Conservation (phyloP, 2,329 filamentous ascomycete species). For the Calonectria fujianensis region DNA sequence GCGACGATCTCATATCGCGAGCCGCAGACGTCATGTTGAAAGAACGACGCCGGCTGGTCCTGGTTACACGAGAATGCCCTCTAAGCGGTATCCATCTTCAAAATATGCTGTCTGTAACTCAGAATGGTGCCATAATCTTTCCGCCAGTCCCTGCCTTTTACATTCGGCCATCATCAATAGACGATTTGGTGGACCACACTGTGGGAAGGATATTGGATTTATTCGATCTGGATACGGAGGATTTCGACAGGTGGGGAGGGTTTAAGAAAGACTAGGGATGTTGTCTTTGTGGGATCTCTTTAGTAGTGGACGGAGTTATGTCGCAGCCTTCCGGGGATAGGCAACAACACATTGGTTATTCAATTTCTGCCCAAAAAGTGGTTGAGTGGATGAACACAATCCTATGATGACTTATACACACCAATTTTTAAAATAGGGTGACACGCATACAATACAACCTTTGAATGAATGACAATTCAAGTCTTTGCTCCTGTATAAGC, state of each 20-base stretch:
- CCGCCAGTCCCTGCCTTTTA: constrained; percentile 68
- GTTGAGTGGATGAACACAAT: too few relatives aligned
- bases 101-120: constrained; percentile 65
- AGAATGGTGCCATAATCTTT: constrained; percentile 64
- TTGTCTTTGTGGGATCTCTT: neutral
- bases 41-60: constrained; percentile 62
- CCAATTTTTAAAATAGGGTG: too few relatives aligned
- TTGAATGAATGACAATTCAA: too few relatives aligned
- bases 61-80: constrained; percentile 66
- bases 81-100: constrained; percentile 67
- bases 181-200: constrained; percentile 61
- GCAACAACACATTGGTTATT: too few relatives aligned
- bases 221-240: constrained; percentile 14
- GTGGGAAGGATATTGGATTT: constrained; percentile 5
- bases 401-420: too few relatives aligned
- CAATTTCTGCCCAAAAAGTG: too few relatives aligned
- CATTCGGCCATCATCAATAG: constrained; percentile 60
- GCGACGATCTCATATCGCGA: constrained; percentile 66
- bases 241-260: constrained; percentile 3
- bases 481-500: too few relatives aligned
- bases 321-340: too few relatives aligned
- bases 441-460: too few relatives aligned
- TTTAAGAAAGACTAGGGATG: neutral
- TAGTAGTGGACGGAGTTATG: too few relatives aligned
- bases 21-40: constrained; percentile 69